These are phyloP conservation scores for Proliferodiscus dingleyae DNA, from an alignment of 2,329 filamentous ascomycete species.

Conservation along the genomic window DNA sequence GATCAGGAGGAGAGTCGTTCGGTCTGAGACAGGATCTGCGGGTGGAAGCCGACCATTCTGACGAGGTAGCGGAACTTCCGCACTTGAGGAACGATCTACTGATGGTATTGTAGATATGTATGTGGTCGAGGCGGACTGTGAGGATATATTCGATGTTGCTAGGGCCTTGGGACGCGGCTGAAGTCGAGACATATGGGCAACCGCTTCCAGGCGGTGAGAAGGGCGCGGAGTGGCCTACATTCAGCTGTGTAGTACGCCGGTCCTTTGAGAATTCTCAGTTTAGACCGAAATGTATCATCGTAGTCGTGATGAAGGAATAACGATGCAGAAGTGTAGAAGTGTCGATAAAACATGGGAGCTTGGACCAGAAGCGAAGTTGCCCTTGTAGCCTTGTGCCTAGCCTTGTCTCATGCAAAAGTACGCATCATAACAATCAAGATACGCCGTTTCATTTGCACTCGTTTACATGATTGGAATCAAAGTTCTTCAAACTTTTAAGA, in stretches of 20 bases:
- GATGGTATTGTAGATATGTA: conserved; percentile 9
- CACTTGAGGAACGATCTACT: conserved; percentile 11
- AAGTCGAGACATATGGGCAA: conserved; percentile 17
- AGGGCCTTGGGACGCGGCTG: conserved; percentile 33
- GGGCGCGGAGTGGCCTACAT: neutral
- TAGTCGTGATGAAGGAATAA: neutral
- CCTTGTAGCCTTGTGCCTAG: neutral
- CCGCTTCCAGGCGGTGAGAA: neutral
- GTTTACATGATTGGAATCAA: no score
- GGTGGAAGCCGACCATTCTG: conserved; percentile 31
- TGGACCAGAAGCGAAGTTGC: neutral
- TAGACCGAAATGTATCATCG: neutral
- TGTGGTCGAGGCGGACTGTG: conserved; percentile 11
- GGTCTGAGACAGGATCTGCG: conserved; percentile 62
- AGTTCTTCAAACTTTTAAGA: no score
- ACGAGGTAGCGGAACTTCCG: conserved; percentile 21
- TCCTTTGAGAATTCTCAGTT: neutral
- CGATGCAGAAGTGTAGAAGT: neutral
- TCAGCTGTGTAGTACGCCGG: neutral
- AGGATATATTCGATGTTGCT: conserved; percentile 31
- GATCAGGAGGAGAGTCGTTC: conserved; percentile 74
- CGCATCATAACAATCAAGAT: no score
- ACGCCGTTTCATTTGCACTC: no score
- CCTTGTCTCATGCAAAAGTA: no score
- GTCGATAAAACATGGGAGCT: neutral